These are phyloP conservation scores for Fusarium sororula DNA, from an alignment of 2,329 filamentous ascomycete species.

Conservation along the genomic window DNA sequence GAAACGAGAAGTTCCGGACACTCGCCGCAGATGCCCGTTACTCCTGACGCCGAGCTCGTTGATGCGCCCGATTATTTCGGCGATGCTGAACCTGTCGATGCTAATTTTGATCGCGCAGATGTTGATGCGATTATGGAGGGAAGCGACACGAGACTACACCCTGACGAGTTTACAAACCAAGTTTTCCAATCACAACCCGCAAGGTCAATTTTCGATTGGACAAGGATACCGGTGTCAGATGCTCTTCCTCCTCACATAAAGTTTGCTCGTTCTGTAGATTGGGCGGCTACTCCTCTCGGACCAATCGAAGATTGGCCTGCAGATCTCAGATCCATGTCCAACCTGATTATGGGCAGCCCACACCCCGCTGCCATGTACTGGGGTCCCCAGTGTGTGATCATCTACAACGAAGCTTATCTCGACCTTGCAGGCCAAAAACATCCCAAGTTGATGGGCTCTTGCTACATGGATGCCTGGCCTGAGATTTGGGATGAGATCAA, in stretches of 20 bases:
- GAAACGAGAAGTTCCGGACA: slow-evolving; percentile 49
- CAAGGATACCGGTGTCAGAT: slow-evolving; percentile 70
- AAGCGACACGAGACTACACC: slow-evolving; percentile 45
- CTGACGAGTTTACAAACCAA: slow-evolving; percentile 55
- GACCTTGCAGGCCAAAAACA: slow-evolving; percentile 80
- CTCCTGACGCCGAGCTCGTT: slow-evolving; percentile 44
- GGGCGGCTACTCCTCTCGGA: slow-evolving; percentile 76
- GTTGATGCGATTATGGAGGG: slow-evolving; percentile 41
- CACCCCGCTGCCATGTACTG: slow-evolving; percentile 83
- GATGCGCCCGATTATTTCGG: slow-evolving; percentile 57
- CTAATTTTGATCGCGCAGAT: slow-evolving; percentile 7
- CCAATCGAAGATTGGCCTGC: slow-evolving; percentile 78
- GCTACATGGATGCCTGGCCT: slow-evolving; percentile 73
- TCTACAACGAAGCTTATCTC: slow-evolving; percentile 80
- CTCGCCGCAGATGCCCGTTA: slow-evolving; percentile 50
- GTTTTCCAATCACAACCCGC: slow-evolving; percentile 50
- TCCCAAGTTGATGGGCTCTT: slow-evolving; percentile 76
- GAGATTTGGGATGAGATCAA: slow-evolving; percentile 80
- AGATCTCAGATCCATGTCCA: slow-evolving; percentile 80
- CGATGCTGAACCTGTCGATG: slow-evolving; percentile 35
- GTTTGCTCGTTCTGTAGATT: slow-evolving; percentile 77
- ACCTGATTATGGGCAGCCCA: slow-evolving; percentile 81
- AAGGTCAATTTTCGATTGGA: slow-evolving; percentile 80
- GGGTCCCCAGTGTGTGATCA: slow-evolving; percentile 72
- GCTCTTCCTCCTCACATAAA: slow-evolving; percentile 75